Evolutionary conservation across 192 early-diverging fungal genomes (phyloP), one percentile per base, ranked within the genome.

Genomic region (Linnemannia schmuckeri): DNA sequence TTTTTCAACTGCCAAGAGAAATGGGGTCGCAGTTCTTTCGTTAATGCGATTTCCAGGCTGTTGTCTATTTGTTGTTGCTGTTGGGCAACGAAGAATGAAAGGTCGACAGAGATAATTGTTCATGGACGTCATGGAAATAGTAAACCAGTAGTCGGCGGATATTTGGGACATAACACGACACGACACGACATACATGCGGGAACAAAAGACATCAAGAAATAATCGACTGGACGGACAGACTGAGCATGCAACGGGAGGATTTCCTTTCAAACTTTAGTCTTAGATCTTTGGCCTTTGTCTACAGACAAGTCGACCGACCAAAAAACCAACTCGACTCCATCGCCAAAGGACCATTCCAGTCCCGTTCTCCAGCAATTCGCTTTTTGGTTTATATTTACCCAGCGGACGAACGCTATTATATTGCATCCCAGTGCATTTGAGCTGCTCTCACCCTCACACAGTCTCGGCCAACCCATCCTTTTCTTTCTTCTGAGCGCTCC

Each of bases 381-480:
- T 22, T 73, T 24, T 38, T 41, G 41, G 27, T 41, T 73, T 73
- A 73, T 73, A 73, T 73, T 73, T 73, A 73, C 72, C 27, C 38
- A 73, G 61, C 61, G 61, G n/a, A 33, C 61, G 61, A 66, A 73
- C 72, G 24, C 27, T 73, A 42, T 73, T 75, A 70, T 82, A 82
- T 82, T 82, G 47, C 80, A 63, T n/a, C 37, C 27, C 35, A 30
- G 61, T 44, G 10, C 49, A 57, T 66, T 35, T 76, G 80, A 82
- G 80, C 80, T 35, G 80, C 80, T 82, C 80, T 71, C 80, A 79
- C 40, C 70, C 24, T 71, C 70, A 71, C 70, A 22, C 40, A 38
- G 38, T 71, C 70, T 71, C 70, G 61, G 30, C 61, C 61, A 57
- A 30, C 61, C n/a, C 61, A 66, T 66, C 30, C 61, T 30, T 66